A percentile compares a stretch with the other conserved stretches of the same genome.
Evolutionary conservation across 2,329 filamentous ascomycete genomes (phyloP).

Genomic region (Botrytis tulipae): DNA sequence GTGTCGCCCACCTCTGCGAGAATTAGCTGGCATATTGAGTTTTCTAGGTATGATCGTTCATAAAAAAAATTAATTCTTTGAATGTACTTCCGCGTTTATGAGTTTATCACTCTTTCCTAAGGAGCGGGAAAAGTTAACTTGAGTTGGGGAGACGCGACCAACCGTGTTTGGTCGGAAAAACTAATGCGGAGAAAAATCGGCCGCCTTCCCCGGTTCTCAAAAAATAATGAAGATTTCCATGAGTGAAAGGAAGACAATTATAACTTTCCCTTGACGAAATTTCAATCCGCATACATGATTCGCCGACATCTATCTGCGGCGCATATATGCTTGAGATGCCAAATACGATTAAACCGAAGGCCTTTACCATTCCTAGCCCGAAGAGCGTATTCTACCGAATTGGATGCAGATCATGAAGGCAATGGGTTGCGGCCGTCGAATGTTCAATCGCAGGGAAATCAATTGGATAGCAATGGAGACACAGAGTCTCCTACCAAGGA

Average conservation of each 20-base stretch:
- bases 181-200: neutral
- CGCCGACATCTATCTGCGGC: conserved; percentile 27
- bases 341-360: conserved; percentile 31
- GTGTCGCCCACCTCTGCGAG: neutral
- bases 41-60: too few relatives aligned
- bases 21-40: neutral
- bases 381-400: conserved; percentile 18
- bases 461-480: neutral
- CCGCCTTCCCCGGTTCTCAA: conserved; percentile 3
- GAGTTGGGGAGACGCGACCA: conserved; percentile 6
- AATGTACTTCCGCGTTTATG: neutral
- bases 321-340: conserved; percentile 39
- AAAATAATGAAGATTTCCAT: conserved; percentile 13
- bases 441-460: neutral
- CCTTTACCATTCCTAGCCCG: conserved; percentile 11
- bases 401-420: conserved; percentile 1
- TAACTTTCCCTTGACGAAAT: neutral
- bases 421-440: neutral
- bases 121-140: neutral
- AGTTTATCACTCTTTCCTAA: neutral
- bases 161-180: conserved; percentile 14
- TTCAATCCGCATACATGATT: conserved; percentile 39
- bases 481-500: neutral
- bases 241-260: neutral
- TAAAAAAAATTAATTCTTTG: neutral